Conservation (phyloP, 2,329 filamentous ascomycete genomes). For the Colletotrichum viniferum region DNA sequence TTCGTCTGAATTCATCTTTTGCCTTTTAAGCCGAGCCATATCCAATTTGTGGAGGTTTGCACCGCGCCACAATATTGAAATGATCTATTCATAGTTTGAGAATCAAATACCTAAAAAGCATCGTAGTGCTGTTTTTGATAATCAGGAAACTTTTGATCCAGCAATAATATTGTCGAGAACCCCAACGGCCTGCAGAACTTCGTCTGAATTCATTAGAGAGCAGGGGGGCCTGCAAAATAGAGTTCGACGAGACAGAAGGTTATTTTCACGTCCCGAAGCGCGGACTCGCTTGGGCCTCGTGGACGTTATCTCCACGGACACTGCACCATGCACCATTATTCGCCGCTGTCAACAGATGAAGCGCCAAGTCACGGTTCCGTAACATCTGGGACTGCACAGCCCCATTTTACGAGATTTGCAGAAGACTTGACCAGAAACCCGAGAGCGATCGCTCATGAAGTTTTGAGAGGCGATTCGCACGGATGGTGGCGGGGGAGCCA, state of each 20-base stretch:
- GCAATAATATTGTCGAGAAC: neutral
- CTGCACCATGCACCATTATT: neutral
- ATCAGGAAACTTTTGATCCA: neutral
- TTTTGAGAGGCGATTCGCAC: neutral
- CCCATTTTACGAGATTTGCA: neutral
- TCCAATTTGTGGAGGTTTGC: too few relatives aligned
- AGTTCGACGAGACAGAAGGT: neutral
- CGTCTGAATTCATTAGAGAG: neutral
- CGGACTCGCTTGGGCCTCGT: neutral
- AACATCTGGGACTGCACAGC: neutral
- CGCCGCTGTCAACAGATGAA: neutral
- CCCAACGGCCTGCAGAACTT: neutral
- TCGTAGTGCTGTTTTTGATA: neutral
- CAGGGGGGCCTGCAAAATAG: neutral
- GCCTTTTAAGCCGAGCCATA: too few relatives aligned
- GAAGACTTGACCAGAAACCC: neutral
- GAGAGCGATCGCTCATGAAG: neutral
- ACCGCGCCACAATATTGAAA: too few relatives aligned
- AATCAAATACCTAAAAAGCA: neutral
- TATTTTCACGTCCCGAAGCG: neutral
- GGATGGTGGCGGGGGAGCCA: neutral
- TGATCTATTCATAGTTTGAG: too few relatives aligned
- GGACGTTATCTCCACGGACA: neutral
- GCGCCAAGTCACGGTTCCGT: constrained; percentile 5
- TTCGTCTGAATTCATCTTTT: neutral